A percentile compares a stretch with the other conserved stretches of the same genome.
phyloP scores from a whole-genome alignment of 495 filamentous ascomycete genomes.

The Clavariopsis aquatica region DNA sequence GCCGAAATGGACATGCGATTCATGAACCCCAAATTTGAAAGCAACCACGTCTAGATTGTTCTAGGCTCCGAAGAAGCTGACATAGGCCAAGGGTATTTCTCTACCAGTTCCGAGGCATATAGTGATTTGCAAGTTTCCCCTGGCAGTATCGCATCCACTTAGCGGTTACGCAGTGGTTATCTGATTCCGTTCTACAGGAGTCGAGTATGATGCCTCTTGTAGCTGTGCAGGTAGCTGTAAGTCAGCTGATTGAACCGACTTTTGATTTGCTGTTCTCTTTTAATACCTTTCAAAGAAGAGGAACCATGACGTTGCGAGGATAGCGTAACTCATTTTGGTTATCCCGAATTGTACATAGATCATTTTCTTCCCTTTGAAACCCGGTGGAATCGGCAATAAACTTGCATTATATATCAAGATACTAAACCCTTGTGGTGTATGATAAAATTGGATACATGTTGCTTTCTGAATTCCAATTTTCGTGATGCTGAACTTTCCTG shows the following conservation, averaged over 20 bases:
- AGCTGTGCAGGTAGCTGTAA: neutral
- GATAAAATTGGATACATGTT: neutral
- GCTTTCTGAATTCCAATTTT: neutral
- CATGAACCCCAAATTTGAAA: conserved; percentile 9
- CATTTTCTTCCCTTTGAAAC: conserved; percentile 21
- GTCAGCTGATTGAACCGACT: neutral
- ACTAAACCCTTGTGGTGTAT: neutral
- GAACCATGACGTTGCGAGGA: conserved; percentile 21
- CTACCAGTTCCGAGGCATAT: conserved; percentile 60
- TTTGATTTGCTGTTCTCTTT: neutral
- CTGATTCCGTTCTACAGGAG: neutral
- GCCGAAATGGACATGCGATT: neutral
- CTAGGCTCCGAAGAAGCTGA: conserved; percentile 68
- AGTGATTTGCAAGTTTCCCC: conserved; percentile 72
- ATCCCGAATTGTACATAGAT: conserved; percentile 28
- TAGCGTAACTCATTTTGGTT: conserved; percentile 20
- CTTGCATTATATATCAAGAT: conserved; percentile 30
- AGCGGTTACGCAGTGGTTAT: neutral
- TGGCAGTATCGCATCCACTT: conserved; percentile 58
- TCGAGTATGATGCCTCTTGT: conserved; percentile 1
- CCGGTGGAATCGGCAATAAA: conserved; percentile 10
- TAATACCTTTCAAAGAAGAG: neutral
- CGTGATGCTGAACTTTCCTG: neutral
- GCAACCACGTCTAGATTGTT: conserved; percentile 57
- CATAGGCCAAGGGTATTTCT: conserved; percentile 57